These are phyloP conservation scores for Hyaloscypha bicolor DNA, from an alignment of 495 filamentous ascomycete genomes.

Conservation along the genomic window DNA sequence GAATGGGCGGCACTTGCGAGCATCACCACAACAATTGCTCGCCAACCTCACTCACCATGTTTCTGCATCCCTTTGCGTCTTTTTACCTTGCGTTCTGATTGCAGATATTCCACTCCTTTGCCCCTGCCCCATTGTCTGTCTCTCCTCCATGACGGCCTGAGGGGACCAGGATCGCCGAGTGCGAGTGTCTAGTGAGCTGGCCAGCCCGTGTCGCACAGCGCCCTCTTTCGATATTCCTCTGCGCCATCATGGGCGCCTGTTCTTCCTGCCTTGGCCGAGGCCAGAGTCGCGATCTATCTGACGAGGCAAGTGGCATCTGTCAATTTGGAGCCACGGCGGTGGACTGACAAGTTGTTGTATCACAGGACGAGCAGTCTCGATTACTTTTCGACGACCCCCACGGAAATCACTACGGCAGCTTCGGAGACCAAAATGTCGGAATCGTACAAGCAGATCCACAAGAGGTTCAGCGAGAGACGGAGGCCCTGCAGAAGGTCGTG, in stretches of 20 bases:
- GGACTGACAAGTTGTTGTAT: slow-evolving; percentile 1
- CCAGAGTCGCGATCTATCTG: slow-evolving; percentile 23
- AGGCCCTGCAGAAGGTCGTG: slow-evolving; percentile 57
- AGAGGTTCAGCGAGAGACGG: slow-evolving; percentile 59
- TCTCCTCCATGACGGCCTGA: not conserved
- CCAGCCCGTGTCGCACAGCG: not conserved
- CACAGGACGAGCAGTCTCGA: slow-evolving; percentile 53
- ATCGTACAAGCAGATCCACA: slow-evolving; percentile 51
- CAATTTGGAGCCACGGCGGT: not conserved
- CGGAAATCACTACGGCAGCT: slow-evolving; percentile 55
- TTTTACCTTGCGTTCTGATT: not conserved
- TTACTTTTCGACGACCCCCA: slow-evolving; percentile 57
- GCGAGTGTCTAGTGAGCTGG: slow-evolving; percentile 11
- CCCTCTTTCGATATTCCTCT: not conserved
- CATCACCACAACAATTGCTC: slow-evolving; percentile 1
- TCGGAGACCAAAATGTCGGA: slow-evolving; percentile 47
- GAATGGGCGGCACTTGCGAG: too few species aligned
- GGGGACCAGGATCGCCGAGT: not conserved
- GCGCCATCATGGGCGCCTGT: slow-evolving; percentile 33
- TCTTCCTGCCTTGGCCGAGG: slow-evolving; percentile 32
- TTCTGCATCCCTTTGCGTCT: slow-evolving; percentile 7
- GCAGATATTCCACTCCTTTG: not conserved
- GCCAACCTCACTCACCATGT: not conserved
- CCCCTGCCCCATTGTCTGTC: not conserved
- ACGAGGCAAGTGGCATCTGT: slow-evolving; percentile 25